Evolutionary conservation across 352 stramenopile genomes (phyloP).

Genomic region (Phytopythium oedochilum): DNA sequence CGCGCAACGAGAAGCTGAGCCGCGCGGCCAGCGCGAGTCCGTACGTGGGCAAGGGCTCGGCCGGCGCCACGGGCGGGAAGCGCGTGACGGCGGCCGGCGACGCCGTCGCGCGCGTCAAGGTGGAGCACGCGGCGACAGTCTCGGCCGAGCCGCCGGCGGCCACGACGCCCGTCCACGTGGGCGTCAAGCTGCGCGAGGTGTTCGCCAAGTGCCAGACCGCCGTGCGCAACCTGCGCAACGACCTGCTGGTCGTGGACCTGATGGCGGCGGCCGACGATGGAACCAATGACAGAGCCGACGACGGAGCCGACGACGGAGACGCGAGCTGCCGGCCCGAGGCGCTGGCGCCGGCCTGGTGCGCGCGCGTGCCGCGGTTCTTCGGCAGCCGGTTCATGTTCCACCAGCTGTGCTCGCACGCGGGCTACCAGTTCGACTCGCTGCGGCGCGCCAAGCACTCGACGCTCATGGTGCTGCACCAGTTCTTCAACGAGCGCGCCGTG

Average conservation of each 20-base stretch:
- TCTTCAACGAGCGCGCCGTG: conserved; percentile 68
- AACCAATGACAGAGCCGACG: no score
- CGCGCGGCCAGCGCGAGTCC: conserved; percentile 26
- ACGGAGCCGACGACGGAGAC: no score
- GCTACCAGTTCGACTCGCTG: conserved; percentile 87
- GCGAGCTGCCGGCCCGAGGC: conserved; percentile 35
- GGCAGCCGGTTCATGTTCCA: conserved; percentile 87
- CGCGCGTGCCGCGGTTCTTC: conserved; percentile 68
- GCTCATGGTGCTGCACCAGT: conserved; percentile 89
- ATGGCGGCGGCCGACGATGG: conserved; percentile 11
- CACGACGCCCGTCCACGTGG: conserved; percentile 19
- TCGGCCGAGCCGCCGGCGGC: no score
- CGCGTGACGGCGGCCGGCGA: conserved; percentile 12
- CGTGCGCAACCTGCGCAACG: conserved; percentile 67
- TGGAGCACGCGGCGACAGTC: no score
- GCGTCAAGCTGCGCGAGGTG: conserved; percentile 65
- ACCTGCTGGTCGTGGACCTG: conserved; percentile 79
- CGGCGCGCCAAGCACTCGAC: conserved; percentile 88
- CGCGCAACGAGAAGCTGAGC: conserved; percentile 57
- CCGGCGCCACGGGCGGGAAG: conserved; percentile 45
- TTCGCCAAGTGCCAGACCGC: conserved; percentile 57
- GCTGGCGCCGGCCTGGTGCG: conserved; percentile 47
- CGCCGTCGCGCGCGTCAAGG: conserved; percentile 39
- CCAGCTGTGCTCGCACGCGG: conserved; percentile 68
- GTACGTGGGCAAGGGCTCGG: conserved; percentile 27